phyloP scores from a whole-genome alignment of 805 yeast species.

The Saturnispora mendoncae region DNA sequence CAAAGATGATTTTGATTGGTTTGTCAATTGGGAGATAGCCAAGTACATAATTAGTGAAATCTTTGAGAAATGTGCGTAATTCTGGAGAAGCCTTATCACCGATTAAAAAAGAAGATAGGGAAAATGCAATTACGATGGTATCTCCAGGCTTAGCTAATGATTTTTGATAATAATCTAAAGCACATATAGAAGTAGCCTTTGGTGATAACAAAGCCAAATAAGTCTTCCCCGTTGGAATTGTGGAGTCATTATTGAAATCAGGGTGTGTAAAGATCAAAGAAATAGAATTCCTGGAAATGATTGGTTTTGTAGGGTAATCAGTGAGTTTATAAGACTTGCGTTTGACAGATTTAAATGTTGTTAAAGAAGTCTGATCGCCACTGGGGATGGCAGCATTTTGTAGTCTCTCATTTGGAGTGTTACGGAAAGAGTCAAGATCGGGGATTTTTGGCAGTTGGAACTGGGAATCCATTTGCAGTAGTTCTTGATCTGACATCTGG shows the following conservation, averaged over 20 bases:
- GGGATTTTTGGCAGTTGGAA: slow-evolving; percentile 34
- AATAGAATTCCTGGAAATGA: slow-evolving; percentile 25
- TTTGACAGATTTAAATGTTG: slow-evolving; percentile 5
- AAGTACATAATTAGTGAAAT: slow-evolving; percentile 36
- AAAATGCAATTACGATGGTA: slow-evolving; percentile 41
- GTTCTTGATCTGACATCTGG: slow-evolving; percentile 46
- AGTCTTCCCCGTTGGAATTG: slow-evolving; percentile 19
- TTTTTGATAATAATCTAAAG: slow-evolving; percentile 55
- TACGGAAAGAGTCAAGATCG: slow-evolving; percentile 25
- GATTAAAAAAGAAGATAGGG: slow-evolving; percentile 17
- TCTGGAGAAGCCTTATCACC: slow-evolving; percentile 16
- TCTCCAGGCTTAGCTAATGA: slow-evolving; percentile 53
- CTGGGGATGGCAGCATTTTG: slow-evolving; percentile 12
- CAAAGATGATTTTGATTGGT: slow-evolving; percentile 43
- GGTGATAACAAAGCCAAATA: slow-evolving; percentile 52
- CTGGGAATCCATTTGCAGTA: slow-evolving; percentile 47
- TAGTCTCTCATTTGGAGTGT: slow-evolving; percentile 11
- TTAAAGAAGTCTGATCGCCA: slow-evolving; percentile 13
- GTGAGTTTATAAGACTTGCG: slow-evolving; percentile 13
- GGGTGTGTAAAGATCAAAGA: slow-evolving; percentile 39
- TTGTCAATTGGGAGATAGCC: slow-evolving; percentile 18
- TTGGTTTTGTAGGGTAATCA: slow-evolving; percentile 31
- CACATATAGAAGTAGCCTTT: slow-evolving; percentile 63
- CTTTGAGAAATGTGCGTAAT: slow-evolving; percentile 19
- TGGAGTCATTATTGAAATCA: slow-evolving; percentile 21